Percentiles rank a stretch among this genome's conserved stretches.
phyloP scores from a whole-genome alignment of 345 rosid species.

The Mangifera indica region DNA sequence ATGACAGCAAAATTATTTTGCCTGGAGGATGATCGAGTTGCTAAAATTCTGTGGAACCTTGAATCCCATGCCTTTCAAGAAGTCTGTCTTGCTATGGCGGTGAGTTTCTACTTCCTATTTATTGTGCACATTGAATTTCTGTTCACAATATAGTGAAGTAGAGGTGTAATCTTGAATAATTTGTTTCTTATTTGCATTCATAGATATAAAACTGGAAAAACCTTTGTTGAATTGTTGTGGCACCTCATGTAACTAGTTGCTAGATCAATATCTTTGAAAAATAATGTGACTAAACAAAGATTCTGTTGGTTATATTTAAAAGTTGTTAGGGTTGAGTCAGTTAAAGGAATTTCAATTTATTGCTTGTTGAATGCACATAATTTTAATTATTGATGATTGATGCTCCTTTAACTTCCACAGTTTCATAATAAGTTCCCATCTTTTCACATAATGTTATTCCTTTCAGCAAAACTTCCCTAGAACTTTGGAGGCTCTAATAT shows the following conservation, averaged over 20 bases:
- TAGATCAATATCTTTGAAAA: not conserved
- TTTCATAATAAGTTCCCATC: not conserved
- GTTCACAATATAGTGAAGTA: constrained; percentile 8
- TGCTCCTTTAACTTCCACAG: constrained; percentile 2
- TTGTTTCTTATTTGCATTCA: not conserved
- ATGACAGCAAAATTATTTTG: constrained; percentile 25
- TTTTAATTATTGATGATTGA: not conserved
- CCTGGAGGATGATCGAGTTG: constrained; percentile 71
- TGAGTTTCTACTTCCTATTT: constrained; percentile 34
- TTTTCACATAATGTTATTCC: constrained; percentile 11
- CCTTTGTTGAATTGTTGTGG: not conserved
- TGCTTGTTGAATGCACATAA: constrained; percentile 3
- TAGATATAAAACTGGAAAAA: not conserved
- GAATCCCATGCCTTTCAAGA: constrained; percentile 50
- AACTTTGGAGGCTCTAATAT: constrained; percentile 76
- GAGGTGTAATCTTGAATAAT: constrained; percentile 3
- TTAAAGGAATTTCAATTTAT: not conserved
- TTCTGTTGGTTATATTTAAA: not conserved
- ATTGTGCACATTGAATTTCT: constrained; percentile 19
- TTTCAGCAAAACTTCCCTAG: constrained; percentile 84
- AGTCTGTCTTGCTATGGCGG: constrained; percentile 70
- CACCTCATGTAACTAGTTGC: not conserved
- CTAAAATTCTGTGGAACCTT: constrained; percentile 63
- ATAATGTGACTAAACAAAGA: not conserved
- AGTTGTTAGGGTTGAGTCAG: constrained; percentile 10